Evolutionary conservation across 1,284 basidiomycete genomes (phyloP).

Genomic region (Puccinia triticina): DNA sequence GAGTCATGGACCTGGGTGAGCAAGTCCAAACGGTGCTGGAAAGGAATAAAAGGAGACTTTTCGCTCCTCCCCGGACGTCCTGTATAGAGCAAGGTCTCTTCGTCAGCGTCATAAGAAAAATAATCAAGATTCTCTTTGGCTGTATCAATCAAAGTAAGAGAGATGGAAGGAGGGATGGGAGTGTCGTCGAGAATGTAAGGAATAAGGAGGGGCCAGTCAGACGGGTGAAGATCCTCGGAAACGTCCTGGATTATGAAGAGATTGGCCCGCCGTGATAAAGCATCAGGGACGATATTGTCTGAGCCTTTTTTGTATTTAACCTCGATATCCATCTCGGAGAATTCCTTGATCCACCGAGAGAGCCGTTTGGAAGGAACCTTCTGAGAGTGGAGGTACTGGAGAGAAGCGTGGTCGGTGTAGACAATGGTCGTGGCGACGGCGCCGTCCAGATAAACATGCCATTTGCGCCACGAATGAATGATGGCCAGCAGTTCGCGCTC

Average conservation of each 20-base stretch:
- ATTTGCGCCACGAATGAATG: conserved; percentile 8
- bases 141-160: not conserved
- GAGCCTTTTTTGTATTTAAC: too few species aligned
- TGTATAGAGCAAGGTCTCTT: not conserved
- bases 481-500: conserved; percentile 14
- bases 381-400: too few species aligned
- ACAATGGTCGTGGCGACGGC: not conserved
- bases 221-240: not conserved
- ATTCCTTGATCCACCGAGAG: too few species aligned
- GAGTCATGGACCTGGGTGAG: too few species aligned
- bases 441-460: conserved; percentile 9
- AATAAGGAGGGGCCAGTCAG: conserved; percentile 23
- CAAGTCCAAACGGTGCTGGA: not conserved
- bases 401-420: too few species aligned
- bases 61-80: not conserved
- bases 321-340: too few species aligned
- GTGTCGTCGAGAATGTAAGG: not conserved
- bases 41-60: not conserved
- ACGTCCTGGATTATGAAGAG: not conserved
- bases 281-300: conserved; percentile 8
- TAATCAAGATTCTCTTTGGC: not conserved
- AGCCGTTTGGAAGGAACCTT: too few species aligned
- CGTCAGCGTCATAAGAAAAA: not conserved
- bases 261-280: not conserved
- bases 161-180: not conserved